Conservation (phyloP, 495 filamentous ascomycete species). For the Aspergillus wentii region DNA sequence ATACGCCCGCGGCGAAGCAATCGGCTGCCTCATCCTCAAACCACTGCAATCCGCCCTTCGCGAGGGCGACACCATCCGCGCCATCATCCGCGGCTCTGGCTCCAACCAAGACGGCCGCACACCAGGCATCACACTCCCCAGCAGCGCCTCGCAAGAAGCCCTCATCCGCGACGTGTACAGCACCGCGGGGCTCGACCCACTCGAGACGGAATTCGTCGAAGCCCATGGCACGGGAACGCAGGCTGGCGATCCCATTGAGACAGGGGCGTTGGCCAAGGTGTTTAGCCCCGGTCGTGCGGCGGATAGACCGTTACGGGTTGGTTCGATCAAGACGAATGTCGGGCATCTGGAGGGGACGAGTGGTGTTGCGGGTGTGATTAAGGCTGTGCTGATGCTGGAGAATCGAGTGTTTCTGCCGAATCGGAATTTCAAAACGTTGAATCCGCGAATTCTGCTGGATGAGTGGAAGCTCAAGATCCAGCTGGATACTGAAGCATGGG, state of each 20-base stretch:
- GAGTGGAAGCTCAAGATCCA: conserved; percentile 26
- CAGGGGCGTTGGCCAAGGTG: conserved; percentile 38
- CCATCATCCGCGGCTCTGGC: conserved; percentile 35
- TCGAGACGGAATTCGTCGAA: conserved; percentile 21
- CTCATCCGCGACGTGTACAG: conserved; percentile 50
- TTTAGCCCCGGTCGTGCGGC: conserved; percentile 9
- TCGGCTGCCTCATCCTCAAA: conserved; percentile 34
- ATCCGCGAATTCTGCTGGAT: conserved; percentile 20
- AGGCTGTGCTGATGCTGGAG: conserved; percentile 26
- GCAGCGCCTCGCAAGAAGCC: conserved; percentile 48
- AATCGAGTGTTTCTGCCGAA: conserved; percentile 25
- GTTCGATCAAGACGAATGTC: conserved; percentile 35
- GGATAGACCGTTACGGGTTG: conserved; percentile 14
- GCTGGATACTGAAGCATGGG: conserved; percentile 12
- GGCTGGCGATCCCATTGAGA: conserved; percentile 58
- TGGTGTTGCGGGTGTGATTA: conserved; percentile 31
- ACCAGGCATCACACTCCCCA: conserved; percentile 53
- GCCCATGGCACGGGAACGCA: conserved; percentile 52
- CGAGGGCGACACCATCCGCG: conserved; percentile 35
- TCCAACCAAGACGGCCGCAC: conserved; percentile 41
- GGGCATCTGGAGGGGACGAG: conserved; percentile 31
- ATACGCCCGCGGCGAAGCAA: conserved; percentile 27
- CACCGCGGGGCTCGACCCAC: conserved; percentile 32
- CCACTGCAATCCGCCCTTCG: conserved; percentile 26
- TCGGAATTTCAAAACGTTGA: conserved; percentile 21